These are phyloP conservation scores for Nicotiana undulata DNA, from an alignment of 257 asterid species.

Conservation along the genomic window DNA sequence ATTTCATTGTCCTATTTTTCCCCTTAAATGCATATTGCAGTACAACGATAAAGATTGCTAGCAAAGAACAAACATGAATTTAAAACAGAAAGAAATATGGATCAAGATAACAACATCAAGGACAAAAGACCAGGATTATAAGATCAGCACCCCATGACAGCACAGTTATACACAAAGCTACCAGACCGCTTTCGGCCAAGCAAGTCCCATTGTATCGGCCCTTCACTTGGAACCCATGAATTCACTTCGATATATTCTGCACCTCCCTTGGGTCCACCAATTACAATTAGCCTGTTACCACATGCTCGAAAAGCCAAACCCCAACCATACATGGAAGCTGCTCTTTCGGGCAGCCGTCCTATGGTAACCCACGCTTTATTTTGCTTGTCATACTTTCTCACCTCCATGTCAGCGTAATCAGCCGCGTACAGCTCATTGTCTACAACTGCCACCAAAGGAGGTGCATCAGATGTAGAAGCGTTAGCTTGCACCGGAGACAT, in stretches of 20 bases:
- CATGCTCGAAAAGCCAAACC: constrained; percentile 54
- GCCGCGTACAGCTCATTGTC: not conserved
- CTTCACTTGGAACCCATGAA: constrained; percentile 45
- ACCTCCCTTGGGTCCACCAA: constrained; percentile 23
- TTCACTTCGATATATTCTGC: constrained; percentile 47
- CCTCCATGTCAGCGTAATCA: not conserved
- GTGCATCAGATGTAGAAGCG: constrained; percentile 9
- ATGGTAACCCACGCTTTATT: not conserved
- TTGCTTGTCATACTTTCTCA: not conserved
- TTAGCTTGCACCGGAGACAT: not conserved
- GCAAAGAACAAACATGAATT: too few relatives aligned
- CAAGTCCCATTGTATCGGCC: constrained; percentile 44
- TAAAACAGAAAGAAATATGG: not conserved
- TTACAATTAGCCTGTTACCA: constrained; percentile 19
- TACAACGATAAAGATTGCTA: not conserved
- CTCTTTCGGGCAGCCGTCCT: not conserved
- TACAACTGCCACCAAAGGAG: not conserved
- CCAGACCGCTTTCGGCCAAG: constrained; percentile 5
- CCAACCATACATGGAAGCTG: constrained; percentile 17
- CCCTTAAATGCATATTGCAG: not conserved
- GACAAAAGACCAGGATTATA: not conserved
- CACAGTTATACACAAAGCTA: not conserved
- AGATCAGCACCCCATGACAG: not conserved
- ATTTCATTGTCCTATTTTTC: not conserved
- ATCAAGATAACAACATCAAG: not conserved